Evolutionary conservation across 768 basidiomycete genomes (phyloP).

Genomic region (Psilocybe cubensis): DNA sequence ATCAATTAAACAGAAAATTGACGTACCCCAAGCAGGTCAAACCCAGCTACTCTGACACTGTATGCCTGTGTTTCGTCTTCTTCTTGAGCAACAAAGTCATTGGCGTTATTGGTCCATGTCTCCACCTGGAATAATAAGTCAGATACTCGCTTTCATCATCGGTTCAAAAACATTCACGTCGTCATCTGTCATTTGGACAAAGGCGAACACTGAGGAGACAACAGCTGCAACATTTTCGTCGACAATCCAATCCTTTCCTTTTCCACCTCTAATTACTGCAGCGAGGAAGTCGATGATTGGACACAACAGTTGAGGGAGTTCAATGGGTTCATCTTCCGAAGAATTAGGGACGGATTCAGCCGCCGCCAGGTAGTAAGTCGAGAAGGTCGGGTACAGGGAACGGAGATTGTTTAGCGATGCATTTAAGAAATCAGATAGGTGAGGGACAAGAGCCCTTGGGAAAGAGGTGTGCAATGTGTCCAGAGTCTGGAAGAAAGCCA

Average conservation of each 20-base stretch:
- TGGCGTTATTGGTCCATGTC: slow-evolving; percentile 87
- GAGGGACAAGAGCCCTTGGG: slow-evolving; percentile 67
- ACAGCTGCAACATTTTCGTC: slow-evolving; percentile 52
- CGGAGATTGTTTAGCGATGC: slow-evolving; percentile 64
- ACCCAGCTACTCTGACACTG: slow-evolving; percentile 80
- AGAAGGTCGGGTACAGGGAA: slow-evolving; percentile 60
- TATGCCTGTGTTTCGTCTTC: slow-evolving; percentile 88
- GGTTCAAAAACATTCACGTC: slow-evolving; percentile 58
- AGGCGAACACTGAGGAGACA: slow-evolving; percentile 62
- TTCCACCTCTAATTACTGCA: slow-evolving; percentile 64
- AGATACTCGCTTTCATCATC: neutral
- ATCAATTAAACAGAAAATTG: neutral
- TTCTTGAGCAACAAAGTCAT: slow-evolving; percentile 93
- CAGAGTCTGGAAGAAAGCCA: slow-evolving; percentile 58
- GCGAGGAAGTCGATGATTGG: slow-evolving; percentile 83
- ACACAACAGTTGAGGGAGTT: slow-evolving; percentile 76
- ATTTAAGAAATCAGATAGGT: slow-evolving; percentile 63
- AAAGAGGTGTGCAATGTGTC: slow-evolving; percentile 83
- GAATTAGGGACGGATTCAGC: slow-evolving; percentile 60
- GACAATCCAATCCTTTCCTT: slow-evolving; percentile 67
- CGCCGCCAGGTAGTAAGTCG: slow-evolving; percentile 61
- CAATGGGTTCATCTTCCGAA: slow-evolving; percentile 76
- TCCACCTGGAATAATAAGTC: slow-evolving; percentile 65
- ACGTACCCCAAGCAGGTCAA: slow-evolving; percentile 79
- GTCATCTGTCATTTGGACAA: slow-evolving; percentile 87